A percentile compares a stretch with the other conserved stretches of the same genome.
These are phyloP conservation scores for Candida incommunis DNA, from an alignment of 805 yeast species.

Conservation along the genomic window DNA sequence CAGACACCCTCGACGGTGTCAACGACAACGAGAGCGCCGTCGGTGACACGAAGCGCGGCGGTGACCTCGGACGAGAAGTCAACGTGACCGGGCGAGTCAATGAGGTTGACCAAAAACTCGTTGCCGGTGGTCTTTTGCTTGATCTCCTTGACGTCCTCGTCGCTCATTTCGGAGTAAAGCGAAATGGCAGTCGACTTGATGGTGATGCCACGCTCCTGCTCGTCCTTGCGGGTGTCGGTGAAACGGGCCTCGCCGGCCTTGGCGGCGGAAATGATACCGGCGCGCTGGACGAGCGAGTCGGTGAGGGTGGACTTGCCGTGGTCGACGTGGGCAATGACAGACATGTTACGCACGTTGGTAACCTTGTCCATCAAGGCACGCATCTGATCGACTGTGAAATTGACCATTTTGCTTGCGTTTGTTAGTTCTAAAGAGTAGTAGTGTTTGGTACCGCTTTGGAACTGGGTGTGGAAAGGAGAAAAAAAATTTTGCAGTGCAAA, in stretches of 20 bases:
- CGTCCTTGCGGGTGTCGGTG: slow-evolving; percentile 99
- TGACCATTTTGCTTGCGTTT: slow-evolving; percentile 16
- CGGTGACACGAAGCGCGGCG: slow-evolving; percentile 99
- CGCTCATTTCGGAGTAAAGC: slow-evolving; percentile 75
- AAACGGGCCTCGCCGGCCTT: slow-evolving; percentile 99
- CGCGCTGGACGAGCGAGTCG: slow-evolving; percentile 97
- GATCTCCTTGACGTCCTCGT: slow-evolving; percentile 77
- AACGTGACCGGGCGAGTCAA: slow-evolving; percentile 99
- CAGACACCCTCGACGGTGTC: slow-evolving; percentile 99
- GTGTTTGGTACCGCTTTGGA: neutral
- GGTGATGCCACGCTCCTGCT: slow-evolving; percentile 99
- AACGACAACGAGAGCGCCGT: slow-evolving; percentile 99
- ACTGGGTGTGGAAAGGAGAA: neutral
- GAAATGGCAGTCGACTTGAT: slow-evolving; percentile 98
- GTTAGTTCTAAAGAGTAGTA: slow-evolving; percentile 3
- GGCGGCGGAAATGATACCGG: slow-evolving; percentile 99
- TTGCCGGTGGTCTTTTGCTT: slow-evolving; percentile 83
- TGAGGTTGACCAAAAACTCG: slow-evolving; percentile 93
- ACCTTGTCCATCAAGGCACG: slow-evolving; percentile 99
- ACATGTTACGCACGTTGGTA: slow-evolving; percentile 99
- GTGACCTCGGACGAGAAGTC: slow-evolving; percentile 99
- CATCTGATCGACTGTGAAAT: slow-evolving; percentile 50
- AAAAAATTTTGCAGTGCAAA: neutral
- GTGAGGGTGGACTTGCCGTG: slow-evolving; percentile 99
- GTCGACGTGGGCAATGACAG: slow-evolving; percentile 99